Evolutionary conservation across 2,329 filamentous ascomycete species (phyloP), one percentile per base, ranked within the genome.

Genomic region (Colletotrichum aenigma): DNA sequence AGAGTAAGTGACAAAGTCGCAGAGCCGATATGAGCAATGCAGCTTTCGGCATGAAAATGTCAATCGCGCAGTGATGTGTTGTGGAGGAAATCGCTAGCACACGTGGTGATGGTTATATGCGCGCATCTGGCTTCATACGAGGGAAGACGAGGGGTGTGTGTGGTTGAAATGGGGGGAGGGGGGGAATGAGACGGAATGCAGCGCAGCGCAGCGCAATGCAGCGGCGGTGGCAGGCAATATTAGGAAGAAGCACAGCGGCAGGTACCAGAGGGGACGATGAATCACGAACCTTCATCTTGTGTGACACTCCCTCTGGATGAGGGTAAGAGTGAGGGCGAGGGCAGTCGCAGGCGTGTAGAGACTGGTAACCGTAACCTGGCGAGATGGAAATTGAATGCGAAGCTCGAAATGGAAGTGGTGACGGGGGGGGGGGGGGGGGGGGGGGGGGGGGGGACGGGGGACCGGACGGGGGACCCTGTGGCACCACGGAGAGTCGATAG

Each of bases 251-350:
- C 36, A 32, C 52, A 55, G 32, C 21, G 66, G 73, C 58, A 60
- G 60, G 58, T 67, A 61, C 62, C 43, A 68, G 69, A 74, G 66
- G 64, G 52, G 38, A 66, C 10, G 26, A 48, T 61, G 66, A 60
- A 64, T 68, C 66, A 78, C 77, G 66, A 76, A 78, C 77, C 77
- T 78, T 78, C 77, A 78, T 78, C 69, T 78, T 77, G 77, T 77
- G 72, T 66, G 48, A 78, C 77, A 56, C n/a, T 67, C 58, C 64
- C 66, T 70, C 58, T 32, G 30, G 58, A 34, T 34, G 18, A 32
- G 58, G 32, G 30, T 30, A 36, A 28, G 43, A 52, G 43, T 21
- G 43, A 52, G 32, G 34, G 71, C 12, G 60, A 65, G 71, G 62
- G 56, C 30, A 71, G 66, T 28, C 38, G 70, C 70, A 65, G 61